Base-by-base conservation (phyloP, 495 filamentous ascomycete genomes). In the Durotheca rogersii region DNA sequence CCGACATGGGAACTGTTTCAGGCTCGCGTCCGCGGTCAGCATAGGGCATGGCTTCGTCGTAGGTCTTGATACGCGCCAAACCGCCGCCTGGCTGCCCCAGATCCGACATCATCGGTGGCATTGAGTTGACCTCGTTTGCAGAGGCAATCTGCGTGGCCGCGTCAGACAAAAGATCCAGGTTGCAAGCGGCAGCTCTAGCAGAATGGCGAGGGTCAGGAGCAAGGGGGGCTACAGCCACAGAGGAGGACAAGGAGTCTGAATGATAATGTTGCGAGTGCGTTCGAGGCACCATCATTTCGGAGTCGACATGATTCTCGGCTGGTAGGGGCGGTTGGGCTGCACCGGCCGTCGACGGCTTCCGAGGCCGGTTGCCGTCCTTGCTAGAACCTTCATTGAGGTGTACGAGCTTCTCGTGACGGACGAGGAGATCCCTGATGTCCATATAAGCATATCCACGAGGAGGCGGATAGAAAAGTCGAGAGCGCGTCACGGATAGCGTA, bases 351-450 rank as follows among this genome's bases (percentile, higher is more conserved):
- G 74, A 78, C 15, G 63, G 64, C 50, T 78, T 78, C 40, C 74
- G 67, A 17, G 70, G 68, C 57, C 72, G 63, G 58, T 48, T 60
- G 38, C 69, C 68, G 61, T 76, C 73, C 47, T 76, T 77, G 53
- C 66, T 66, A 36, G 62, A 69, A 39, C 71, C 73, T 61, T 85
- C 82, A 60, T 81, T 80, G 57, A 82, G 78, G 68, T 87, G 84
- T 56, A 86, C 83, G 68, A 86, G 76, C 69, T 83, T 84, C 68
- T 85, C 81, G 74, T 87, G 84, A 60, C 84, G 81, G 61, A 85
- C 81, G 62, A 87, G 75, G 34, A 86, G 76, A 66, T 87, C 83
- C 63, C 84, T 85, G 67, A 81, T 77, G 71, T 74, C 69, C 73
- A 75, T 72, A 66, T 72, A 74, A 76, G 68, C 69, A 67, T 73